Evolutionary conservation across 2,329 filamentous ascomycete species (phyloP).

Genomic region (Hypomyces rosellus): DNA sequence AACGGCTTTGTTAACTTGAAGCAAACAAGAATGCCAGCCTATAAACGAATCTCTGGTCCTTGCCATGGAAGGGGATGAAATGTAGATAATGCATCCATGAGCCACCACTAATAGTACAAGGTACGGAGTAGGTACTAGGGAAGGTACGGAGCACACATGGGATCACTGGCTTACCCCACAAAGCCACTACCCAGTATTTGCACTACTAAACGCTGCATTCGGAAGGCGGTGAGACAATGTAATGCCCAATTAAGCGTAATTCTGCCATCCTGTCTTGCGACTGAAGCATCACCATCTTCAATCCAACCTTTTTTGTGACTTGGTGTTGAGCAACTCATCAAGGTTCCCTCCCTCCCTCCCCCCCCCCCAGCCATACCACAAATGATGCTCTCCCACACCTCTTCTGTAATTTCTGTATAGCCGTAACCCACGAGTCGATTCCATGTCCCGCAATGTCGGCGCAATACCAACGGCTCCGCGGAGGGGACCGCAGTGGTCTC

Average conservation of each 20-base stretch:
- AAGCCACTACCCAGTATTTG: too few species aligned
- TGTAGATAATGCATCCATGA: too few species aligned
- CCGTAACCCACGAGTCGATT: conserved; percentile 12
- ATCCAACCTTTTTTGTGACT: neutral
- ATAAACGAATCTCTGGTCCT: too few species aligned
- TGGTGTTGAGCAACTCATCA: conserved; percentile 3
- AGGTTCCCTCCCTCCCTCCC: too few species aligned
- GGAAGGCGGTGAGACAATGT: conserved; percentile 11
- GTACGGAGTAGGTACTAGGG: too few species aligned
- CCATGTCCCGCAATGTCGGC: conserved; percentile 38
- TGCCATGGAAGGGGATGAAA: too few species aligned
- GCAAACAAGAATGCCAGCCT: too few species aligned
- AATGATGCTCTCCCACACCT: conserved; percentile 10
- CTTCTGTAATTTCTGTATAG: conserved; percentile 8
- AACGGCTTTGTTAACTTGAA: too few species aligned
- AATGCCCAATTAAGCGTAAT: conserved; percentile 5
- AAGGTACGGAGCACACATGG: too few species aligned
- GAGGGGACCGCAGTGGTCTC: conserved; percentile 44
- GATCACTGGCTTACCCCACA: too few species aligned
- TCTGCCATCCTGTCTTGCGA: conserved; percentile 9
- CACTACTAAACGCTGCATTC: too few species aligned
- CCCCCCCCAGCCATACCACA: neutral
- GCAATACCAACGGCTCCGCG: conserved; percentile 36
- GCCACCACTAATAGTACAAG: too few species aligned
- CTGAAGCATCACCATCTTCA: conserved; percentile 1